These are phyloP conservation scores for Heimioporus sp. DNA, from an alignment of 768 basidiomycete species.

Conservation along the genomic window DNA sequence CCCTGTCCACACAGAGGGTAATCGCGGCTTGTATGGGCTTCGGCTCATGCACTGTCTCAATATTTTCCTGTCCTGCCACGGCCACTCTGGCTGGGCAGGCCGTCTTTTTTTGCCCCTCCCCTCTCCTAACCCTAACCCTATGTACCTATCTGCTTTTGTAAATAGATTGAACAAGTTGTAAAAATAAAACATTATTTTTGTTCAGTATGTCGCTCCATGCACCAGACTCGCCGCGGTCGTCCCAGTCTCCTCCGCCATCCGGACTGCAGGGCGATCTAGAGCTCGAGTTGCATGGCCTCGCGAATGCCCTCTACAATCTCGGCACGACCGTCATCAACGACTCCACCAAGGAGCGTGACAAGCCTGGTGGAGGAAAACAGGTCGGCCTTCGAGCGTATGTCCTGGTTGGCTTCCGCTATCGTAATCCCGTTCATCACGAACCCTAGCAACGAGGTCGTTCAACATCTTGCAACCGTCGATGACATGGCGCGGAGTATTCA, in stretches of 20 bases:
- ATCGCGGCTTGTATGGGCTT: constrained; percentile 51
- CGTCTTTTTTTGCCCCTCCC: constrained; percentile 13
- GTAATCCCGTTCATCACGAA: constrained; percentile 5
- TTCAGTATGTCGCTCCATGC: constrained; percentile 14
- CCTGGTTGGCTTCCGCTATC: neutral
- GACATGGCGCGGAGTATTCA: constrained; percentile 59
- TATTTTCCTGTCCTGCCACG: constrained; percentile 74
- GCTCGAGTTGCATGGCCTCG: constrained; percentile 71
- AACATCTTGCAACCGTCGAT: constrained; percentile 64
- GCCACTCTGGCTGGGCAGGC: constrained; percentile 45
- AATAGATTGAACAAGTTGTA: constrained; percentile 2
- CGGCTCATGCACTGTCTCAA: constrained; percentile 77
- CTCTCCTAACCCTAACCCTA: constrained; percentile 33
- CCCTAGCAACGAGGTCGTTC: constrained; percentile 69
- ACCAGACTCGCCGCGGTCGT: constrained; percentile 60
- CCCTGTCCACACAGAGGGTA: constrained; percentile 49
- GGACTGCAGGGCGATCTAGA: constrained; percentile 75
- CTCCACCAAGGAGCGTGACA: constrained; percentile 76
- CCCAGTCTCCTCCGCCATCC: constrained; percentile 68
- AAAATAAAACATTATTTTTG: no score
- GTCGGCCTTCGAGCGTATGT: constrained; percentile 75
- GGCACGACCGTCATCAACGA: constrained; percentile 84
- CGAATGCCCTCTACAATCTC: constrained; percentile 75
- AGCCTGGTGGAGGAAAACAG: constrained; percentile 66
- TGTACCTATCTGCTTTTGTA: neutral